These are phyloP conservation scores for Gentiana straminea DNA, from an alignment of 257 asterid species.

Conservation along the genomic window DNA sequence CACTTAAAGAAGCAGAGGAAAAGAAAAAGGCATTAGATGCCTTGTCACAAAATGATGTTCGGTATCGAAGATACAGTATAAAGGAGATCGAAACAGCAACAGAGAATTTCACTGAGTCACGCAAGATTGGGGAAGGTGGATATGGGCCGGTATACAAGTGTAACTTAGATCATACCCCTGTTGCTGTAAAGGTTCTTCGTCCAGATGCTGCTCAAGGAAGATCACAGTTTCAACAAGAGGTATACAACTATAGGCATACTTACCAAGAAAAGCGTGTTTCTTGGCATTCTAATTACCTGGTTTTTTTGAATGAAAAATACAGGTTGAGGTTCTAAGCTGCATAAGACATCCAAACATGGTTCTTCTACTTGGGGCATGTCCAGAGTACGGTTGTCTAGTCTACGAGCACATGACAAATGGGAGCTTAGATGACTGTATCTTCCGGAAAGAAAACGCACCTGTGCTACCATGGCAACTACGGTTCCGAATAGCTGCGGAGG, in stretches of 20 bases:
- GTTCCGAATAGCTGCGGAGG: conserved; percentile 84
- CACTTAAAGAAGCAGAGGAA: conserved; percentile 61
- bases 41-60: conserved; percentile 45
- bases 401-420: conserved; percentile 92
- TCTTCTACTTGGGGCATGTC: conserved; percentile 95
- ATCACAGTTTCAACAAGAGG: conserved; percentile 97
- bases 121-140: conserved; percentile 93
- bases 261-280: background rate
- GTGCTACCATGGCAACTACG: conserved; percentile 77
- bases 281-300: background rate
- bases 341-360: conserved; percentile 98
- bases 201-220: conserved; percentile 95
- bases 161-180: conserved; percentile 70
- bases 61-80: conserved; percentile 69
- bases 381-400: conserved; percentile 88
- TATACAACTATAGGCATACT: conserved; percentile 8
- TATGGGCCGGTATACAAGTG: conserved; percentile 84
- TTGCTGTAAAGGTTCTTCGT: conserved; percentile 86
- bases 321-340: conserved; percentile 90
- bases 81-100: conserved; percentile 86
- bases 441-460: conserved; percentile 51
- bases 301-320: conserved; percentile 8
- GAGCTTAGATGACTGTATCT: conserved; percentile 78
- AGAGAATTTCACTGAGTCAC: conserved; percentile 41
- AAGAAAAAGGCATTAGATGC: conserved; percentile 48